These are phyloP conservation scores for Keithomyces neogunnii DNA, from an alignment of 2,329 filamentous ascomycete genomes.

Conservation along the genomic window DNA sequence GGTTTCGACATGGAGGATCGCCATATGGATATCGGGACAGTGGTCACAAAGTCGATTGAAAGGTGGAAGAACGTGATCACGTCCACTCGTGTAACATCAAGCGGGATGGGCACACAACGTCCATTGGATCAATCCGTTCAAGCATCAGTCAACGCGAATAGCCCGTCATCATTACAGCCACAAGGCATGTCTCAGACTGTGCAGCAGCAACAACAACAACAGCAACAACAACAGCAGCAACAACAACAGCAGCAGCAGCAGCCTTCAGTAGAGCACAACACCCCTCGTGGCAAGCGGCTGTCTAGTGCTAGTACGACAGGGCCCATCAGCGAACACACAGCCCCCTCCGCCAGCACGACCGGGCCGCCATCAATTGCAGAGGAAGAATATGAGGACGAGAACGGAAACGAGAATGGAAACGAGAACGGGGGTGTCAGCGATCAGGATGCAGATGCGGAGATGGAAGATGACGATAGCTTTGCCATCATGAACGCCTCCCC, in stretches of 20 bases:
- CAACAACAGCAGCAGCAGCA: slow-evolving; percentile 8
- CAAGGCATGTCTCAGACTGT: slow-evolving; percentile 15
- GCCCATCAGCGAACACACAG: slow-evolving; percentile 24
- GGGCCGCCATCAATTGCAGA: slow-evolving; percentile 34
- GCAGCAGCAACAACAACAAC: slow-evolving; percentile 13
- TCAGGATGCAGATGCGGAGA: slow-evolving; percentile 37
- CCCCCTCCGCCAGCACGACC: slow-evolving; percentile 23
- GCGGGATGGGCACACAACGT: slow-evolving; percentile 42
- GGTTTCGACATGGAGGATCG: slow-evolving; percentile 43
- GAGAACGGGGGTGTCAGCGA: slow-evolving; percentile 26
- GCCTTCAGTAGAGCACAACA: slow-evolving; percentile 6
- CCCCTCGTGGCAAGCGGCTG: slow-evolving; percentile 14
- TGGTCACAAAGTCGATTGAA: slow-evolving; percentile 47
- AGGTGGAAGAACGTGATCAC: slow-evolving; percentile 54
- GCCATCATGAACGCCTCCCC: slow-evolving; percentile 38
- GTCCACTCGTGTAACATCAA: slow-evolving; percentile 34
- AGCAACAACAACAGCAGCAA: slow-evolving; percentile 5
- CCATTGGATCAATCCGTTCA: slow-evolving; percentile 31
- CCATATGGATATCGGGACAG: slow-evolving; percentile 40
- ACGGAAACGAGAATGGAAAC: background rate
- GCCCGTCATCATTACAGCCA: slow-evolving; percentile 14
- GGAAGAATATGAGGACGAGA: background rate
- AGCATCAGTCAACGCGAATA: slow-evolving; percentile 12
- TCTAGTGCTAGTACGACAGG: slow-evolving; percentile 28
- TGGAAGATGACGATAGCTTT: slow-evolving; percentile 52